These are phyloP conservation scores for Alternaria tenuissima DNA, from an alignment of 2,329 filamentous ascomycete genomes.

Conservation along the genomic window DNA sequence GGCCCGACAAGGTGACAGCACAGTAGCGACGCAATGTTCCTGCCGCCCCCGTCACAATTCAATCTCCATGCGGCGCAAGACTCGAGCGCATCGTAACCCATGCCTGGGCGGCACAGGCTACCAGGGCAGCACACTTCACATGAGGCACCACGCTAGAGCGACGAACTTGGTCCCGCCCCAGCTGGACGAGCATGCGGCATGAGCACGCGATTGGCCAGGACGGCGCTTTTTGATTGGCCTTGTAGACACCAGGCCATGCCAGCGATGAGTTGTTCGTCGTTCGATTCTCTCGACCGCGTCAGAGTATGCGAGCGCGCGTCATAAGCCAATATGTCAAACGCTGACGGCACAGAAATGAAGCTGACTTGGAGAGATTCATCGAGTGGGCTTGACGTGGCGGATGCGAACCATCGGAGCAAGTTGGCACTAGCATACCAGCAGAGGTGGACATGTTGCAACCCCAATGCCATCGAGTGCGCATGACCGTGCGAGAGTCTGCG, in stretches of 20 bases:
- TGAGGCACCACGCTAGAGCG: constrained; percentile 24
- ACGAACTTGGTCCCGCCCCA: constrained; percentile 17
- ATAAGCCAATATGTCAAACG: constrained; percentile 22
- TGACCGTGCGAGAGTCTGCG: not conserved
- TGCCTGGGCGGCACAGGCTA: constrained; percentile 11
- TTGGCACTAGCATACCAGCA: not conserved
- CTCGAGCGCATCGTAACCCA: constrained; percentile 32
- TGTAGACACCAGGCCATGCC: constrained; percentile 25
- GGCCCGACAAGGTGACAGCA: constrained; percentile 27
- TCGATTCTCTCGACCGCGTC: constrained; percentile 24
- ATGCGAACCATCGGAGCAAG: constrained; percentile 3
- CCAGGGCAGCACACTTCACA: constrained; percentile 30
- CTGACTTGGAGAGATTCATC: constrained; percentile 16
- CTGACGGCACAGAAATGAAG: constrained; percentile 31
- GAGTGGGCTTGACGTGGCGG: constrained; percentile 22
- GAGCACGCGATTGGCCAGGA: constrained; percentile 12
- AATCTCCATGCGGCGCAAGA: constrained; percentile 19
- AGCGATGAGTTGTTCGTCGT: constrained; percentile 46
- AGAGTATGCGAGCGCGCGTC: constrained; percentile 34
- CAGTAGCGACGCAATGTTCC: constrained; percentile 24
- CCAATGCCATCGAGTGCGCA: not conserved
- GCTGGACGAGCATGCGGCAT: constrained; percentile 19
- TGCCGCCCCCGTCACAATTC: constrained; percentile 31
- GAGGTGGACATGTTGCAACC: not conserved
- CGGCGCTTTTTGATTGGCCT: constrained; percentile 30